Evolutionary conservation across 1,284 basidiomycete species (phyloP).

Genomic region (Sphaerobolus stellatus): DNA sequence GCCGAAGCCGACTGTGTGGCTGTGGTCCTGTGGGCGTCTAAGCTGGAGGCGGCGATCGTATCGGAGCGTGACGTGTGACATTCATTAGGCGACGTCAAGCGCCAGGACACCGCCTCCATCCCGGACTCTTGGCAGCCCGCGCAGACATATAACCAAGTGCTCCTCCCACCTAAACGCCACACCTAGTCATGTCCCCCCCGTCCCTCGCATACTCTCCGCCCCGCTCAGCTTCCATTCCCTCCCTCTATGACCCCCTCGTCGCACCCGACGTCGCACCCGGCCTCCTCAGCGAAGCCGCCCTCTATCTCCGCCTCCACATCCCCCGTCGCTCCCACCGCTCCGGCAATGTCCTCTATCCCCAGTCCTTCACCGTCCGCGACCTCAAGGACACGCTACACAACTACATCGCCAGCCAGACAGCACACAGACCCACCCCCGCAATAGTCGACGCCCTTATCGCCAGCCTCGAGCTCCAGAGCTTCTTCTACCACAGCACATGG

Average conservation of each 20-base stretch:
- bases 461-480: slow-evolving; percentile 9
- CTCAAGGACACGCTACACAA: slow-evolving; percentile 5
- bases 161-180: no score
- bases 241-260: no score
- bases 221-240: no score
- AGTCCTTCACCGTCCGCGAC: slow-evolving; percentile 10
- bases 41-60: no score
- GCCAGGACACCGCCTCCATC: no score
- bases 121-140: no score
- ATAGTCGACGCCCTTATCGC: slow-evolving; percentile 7
- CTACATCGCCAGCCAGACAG: neutral
- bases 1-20: no score
- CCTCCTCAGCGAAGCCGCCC: slow-evolving; percentile 6
- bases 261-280: neutral
- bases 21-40: no score
- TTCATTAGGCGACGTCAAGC: no score
- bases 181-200: no score
- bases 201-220: neutral
- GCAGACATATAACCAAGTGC: no score
- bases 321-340: neutral
- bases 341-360: slow-evolving; percentile 5
- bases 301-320: slow-evolving; percentile 1
- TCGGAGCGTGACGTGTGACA: no score
- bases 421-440: neutral
- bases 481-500: slow-evolving; percentile 5